Evolutionary conservation across 805 yeast genomes (phyloP).

Genomic region (Candida suzukii): DNA sequence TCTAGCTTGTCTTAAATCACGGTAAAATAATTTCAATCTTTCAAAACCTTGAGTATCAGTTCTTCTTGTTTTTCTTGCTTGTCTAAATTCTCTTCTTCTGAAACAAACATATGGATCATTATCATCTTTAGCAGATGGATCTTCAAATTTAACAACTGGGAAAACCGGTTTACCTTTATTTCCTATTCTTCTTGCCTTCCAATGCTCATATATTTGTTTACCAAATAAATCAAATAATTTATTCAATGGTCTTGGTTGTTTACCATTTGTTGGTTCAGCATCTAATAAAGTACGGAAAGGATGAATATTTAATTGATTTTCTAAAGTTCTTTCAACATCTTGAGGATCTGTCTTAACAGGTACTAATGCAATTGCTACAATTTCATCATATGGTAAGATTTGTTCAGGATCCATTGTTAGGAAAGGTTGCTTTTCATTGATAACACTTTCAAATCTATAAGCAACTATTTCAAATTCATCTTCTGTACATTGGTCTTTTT

Average conservation of each 20-base stretch:
- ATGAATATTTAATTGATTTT: conserved; percentile 46
- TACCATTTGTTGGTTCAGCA: conserved; percentile 31
- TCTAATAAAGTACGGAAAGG: conserved; percentile 58
- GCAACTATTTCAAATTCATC: conserved; percentile 81
- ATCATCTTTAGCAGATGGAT: conserved; percentile 75
- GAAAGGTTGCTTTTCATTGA: conserved; percentile 82
- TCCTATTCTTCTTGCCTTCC: conserved; percentile 67
- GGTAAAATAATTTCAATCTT: conserved; percentile 63
- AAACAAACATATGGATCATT: conserved; percentile 93
- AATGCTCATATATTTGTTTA: conserved; percentile 63
- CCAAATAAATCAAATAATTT: conserved; percentile 56
- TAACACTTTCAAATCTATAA: conserved; percentile 64
- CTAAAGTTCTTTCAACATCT: conserved; percentile 50
- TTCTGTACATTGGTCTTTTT: conserved; percentile 56
- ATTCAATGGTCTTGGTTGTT: conserved; percentile 36
- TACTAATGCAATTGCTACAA: conserved; percentile 43
- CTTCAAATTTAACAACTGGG: conserved; percentile 79
- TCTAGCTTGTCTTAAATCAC: conserved; percentile 71
- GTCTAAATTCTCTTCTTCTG: conserved; percentile 91
- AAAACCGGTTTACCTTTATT: conserved; percentile 64
- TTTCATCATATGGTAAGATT: conserved; percentile 62
- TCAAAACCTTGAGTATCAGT: conserved; percentile 89
- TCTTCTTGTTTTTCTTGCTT: conserved; percentile 91
- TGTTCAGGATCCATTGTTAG: conserved; percentile 78
- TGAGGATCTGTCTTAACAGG: conserved; percentile 41